Conservation (phyloP, 805 yeast genomes). For the Starmerella apicola region DNA sequence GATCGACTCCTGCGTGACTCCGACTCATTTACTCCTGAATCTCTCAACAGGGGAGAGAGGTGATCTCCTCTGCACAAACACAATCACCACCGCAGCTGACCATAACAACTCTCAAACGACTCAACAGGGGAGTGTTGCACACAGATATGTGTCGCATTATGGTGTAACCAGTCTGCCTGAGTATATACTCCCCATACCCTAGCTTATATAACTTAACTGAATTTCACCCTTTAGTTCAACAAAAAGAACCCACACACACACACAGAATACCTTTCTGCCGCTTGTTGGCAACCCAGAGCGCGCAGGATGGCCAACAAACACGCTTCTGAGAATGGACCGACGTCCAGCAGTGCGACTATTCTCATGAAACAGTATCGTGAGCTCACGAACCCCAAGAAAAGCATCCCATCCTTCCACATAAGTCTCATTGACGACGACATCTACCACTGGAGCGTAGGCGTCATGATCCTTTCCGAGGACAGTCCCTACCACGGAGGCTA, state of each 20-base stretch:
- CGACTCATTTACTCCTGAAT: too few relatives aligned
- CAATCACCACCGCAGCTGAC: too few relatives aligned
- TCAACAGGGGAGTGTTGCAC: too few relatives aligned
- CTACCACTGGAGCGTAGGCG: slow-evolving; percentile 70
- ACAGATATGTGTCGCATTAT: too few relatives aligned
- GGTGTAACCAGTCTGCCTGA: too few relatives aligned
- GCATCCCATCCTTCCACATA: slow-evolving; percentile 55
- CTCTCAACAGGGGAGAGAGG: too few relatives aligned
- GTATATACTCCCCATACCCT: too few relatives aligned
- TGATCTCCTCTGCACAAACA: too few relatives aligned
- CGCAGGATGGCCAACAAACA: slow-evolving; percentile 13
- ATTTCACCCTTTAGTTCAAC: too few relatives aligned
- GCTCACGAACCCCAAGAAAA: slow-evolving; percentile 83
- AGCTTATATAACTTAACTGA: too few relatives aligned
- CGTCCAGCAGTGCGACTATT: slow-evolving; percentile 53
- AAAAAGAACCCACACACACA: background rate
- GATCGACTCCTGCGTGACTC: too few relatives aligned
- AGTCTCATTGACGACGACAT: slow-evolving; percentile 49
- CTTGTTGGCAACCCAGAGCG: background rate
- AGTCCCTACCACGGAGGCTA: slow-evolving; percentile 91
- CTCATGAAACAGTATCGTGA: slow-evolving; percentile 89
- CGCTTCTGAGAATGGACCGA: slow-evolving; percentile 16
- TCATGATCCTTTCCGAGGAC: slow-evolving; percentile 81
- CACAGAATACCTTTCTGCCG: background rate
- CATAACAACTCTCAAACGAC: too few relatives aligned